Evolutionary conservation across 305 asterid genomes (phyloP), one percentile per base, ranked within the genome.

Genomic region (Galium porrigens): DNA sequence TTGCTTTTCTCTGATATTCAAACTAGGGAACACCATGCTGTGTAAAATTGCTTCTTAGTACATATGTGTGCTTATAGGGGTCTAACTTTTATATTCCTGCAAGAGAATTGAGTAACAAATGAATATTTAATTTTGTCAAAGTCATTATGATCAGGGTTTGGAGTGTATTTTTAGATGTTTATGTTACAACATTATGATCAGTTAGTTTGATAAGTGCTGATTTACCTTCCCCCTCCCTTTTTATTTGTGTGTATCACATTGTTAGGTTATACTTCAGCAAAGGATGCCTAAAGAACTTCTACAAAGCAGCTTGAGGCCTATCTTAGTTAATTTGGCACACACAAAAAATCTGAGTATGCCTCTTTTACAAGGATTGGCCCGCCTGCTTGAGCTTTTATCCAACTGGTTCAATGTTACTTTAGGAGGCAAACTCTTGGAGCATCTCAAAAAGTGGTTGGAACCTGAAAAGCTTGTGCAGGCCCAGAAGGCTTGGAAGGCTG

Each of bases 261-360:
- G 73, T 72, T 79, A 94, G 99, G 99, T 90, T 72, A 90, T 94
- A 75, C 78, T 84, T 70, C 97, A 90, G 82, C 96, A 87, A 76
- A 80, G 95, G 75, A 89, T 94, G 97, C 99, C 99, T 36, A 94
- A 94, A 76, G 99, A 94, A 79, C 97, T 94, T 65, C 87, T 94
- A 73, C 99, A 90, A 80, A 86, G 95, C 85, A 90, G 99, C 85
- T 84, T 94, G 86, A 82, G 95, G 85, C 99, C 99, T 70, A 94
- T 94, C 73, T 76, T 94, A 72, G 96, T 90, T 73, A 94, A 94
- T 73, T 83, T 94, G 79, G 99, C 97, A 11, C 97, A 94, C 78
- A 94, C 99, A 55, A 94, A 94, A 79, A 94, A 90, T 79, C 96
- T 94, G 75, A 90, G 85, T 86, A 94, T 94, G 95, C 95, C 99